These are phyloP conservation scores for Brassica nigra DNA, from an alignment of 345 rosid genomes.

Conservation along the genomic window DNA sequence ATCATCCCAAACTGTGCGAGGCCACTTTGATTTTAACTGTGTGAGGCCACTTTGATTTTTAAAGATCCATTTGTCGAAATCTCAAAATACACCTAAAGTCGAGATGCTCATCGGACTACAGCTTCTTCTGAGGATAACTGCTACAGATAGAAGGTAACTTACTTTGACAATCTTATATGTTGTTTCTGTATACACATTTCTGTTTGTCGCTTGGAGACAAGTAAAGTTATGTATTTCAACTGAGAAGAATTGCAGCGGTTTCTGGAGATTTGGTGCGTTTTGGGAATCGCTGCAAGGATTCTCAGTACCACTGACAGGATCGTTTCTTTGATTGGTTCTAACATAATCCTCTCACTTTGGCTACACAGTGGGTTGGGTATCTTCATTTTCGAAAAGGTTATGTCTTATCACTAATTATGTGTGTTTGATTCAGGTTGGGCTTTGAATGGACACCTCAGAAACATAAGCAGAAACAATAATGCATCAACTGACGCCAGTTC, in stretches of 20 bases:
- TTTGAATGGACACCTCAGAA: slow-evolving; percentile 70
- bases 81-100: too few relatives aligned
- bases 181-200: background rate
- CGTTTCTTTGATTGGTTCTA: slow-evolving; percentile 79
- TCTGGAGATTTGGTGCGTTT: slow-evolving; percentile 94
- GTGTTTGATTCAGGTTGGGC: slow-evolving; percentile 60
- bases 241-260: slow-evolving; percentile 78
- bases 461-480: slow-evolving; percentile 69
- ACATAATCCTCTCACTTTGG: slow-evolving; percentile 30
- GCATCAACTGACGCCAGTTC: slow-evolving; percentile 76
- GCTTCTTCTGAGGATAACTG: slow-evolving; percentile 56
- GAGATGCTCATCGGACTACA: too few relatives aligned
- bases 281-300: slow-evolving; percentile 97
- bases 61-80: too few relatives aligned
- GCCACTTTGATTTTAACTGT: too few relatives aligned
- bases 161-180: background rate
- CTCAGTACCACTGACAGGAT: slow-evolving; percentile 90
- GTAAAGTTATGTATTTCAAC: slow-evolving; percentile 17
- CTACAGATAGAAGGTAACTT: slow-evolving; percentile 82
- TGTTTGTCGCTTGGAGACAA: background rate
- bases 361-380: background rate
- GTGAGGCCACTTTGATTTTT: too few relatives aligned
- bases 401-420: slow-evolving; percentile 29
- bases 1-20: too few relatives aligned
- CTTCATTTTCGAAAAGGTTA: slow-evolving; percentile 1